These are phyloP conservation scores for Acanthamoeba triangularis DNA, from an alignment of 208 protist species.

Conservation along the genomic window DNA sequence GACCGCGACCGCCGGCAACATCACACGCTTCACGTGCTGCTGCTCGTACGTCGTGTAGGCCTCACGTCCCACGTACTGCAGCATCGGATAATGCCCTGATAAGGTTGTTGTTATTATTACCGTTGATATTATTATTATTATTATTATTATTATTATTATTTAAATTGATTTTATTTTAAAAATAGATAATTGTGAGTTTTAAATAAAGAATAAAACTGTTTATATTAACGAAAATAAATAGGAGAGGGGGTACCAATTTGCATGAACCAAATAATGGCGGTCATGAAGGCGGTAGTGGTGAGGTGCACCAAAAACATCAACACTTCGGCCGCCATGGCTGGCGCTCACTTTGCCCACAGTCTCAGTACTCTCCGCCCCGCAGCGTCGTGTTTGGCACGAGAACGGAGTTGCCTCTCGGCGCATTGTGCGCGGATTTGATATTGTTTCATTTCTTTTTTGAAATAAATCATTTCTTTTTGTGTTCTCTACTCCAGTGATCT, in stretches of 20 bases:
- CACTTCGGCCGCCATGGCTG: conserved; percentile 23
- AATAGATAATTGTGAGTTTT: background rate
- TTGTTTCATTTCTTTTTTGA: no score
- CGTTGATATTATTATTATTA: no score
- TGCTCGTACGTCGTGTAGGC: conserved; percentile 52
- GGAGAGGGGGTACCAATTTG: background rate
- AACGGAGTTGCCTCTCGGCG: no score
- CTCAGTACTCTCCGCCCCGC: background rate
- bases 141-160: background rate
- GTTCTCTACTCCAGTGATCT: background rate
- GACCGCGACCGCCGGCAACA: conserved; percentile 16
- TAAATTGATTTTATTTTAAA: conserved; percentile 10
- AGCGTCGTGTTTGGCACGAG: background rate
- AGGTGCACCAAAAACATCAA: conserved; percentile 53
- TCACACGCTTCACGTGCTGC: conserved; percentile 56
- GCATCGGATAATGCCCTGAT: conserved; percentile 11
- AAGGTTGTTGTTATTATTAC: no score
- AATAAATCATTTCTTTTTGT: no score
- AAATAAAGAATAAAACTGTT: no score
- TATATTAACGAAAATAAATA: background rate
- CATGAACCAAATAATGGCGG: conserved; percentile 39
- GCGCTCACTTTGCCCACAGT: background rate
- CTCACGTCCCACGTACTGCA: conserved; percentile 10
- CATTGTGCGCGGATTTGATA: no score
- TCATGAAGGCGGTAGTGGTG: conserved; percentile 46